A percentile compares a stretch with the other conserved stretches of the same genome.
Evolutionary conservation across 257 asterid genomes (phyloP).

Genomic region (Capsicum baccatum): DNA sequence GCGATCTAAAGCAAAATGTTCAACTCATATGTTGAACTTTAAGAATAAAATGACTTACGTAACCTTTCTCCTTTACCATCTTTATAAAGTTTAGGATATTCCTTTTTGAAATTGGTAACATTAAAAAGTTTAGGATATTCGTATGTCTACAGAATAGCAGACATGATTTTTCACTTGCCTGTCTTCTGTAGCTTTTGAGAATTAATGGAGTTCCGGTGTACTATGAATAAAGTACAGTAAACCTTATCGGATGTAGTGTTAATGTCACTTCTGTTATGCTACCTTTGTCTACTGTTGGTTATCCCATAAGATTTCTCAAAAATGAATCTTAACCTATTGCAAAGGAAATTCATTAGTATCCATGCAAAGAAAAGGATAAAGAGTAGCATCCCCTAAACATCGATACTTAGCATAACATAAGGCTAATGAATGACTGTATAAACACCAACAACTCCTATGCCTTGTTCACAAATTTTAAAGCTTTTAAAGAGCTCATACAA

Average conservation of each 20-base stretch:
- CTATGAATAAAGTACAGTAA: not conserved
- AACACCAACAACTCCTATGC: no score
- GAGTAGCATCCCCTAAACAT: no score
- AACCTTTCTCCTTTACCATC: not conserved
- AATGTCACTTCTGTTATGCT: not conserved
- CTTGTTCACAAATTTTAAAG: no score
- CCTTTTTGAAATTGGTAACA: no score
- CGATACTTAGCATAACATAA: no score
- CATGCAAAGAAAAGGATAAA: not conserved
- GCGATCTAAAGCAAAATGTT: not conserved
- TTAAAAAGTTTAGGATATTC: no score
- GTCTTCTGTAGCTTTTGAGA: not conserved
- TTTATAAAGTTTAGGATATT: not conserved
- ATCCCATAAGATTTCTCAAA: not conserved
- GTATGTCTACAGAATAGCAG: not conserved
- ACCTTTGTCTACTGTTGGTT: not conserved
- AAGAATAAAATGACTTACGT: not conserved
- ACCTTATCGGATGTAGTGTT: not conserved
- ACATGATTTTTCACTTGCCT: not conserved
- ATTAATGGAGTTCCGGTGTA: not conserved
- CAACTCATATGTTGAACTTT: not conserved
- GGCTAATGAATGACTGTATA: no score
- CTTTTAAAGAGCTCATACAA: no score
- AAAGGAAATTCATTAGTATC: not conserved
- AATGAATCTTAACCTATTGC: not conserved